phyloP scores from a whole-genome alignment of 2,329 filamentous ascomycete species.

The Neonectria neomacrospora region DNA sequence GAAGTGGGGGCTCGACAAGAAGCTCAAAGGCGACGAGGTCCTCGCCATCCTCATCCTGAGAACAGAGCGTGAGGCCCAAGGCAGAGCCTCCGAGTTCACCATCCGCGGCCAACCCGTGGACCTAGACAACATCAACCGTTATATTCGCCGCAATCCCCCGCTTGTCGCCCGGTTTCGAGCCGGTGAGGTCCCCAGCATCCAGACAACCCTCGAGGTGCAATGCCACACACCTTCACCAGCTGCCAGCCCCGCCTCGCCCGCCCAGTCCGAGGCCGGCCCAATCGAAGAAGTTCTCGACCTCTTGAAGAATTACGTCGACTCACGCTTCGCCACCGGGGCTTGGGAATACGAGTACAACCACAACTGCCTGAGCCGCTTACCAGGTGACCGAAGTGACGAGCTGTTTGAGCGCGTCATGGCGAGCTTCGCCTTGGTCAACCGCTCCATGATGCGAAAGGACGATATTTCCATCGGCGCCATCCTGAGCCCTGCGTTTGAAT shows the following conservation, averaged over 20 bases:
- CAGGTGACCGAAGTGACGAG: slow-evolving; percentile 47
- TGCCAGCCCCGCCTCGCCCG: slow-evolving; percentile 34
- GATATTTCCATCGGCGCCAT: slow-evolving; percentile 46
- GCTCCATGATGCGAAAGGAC: slow-evolving; percentile 48
- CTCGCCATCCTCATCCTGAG: slow-evolving; percentile 52
- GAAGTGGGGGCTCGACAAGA: slow-evolving; percentile 56
- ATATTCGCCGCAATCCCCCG: slow-evolving; percentile 53
- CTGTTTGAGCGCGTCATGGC: slow-evolving; percentile 51
- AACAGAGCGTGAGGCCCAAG: slow-evolving; percentile 50
- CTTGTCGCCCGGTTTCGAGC: slow-evolving; percentile 48
- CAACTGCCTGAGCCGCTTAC: slow-evolving; percentile 40
- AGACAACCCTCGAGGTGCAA: slow-evolving; percentile 48
- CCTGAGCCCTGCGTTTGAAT: slow-evolving; percentile 50
- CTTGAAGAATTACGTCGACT: slow-evolving; percentile 46
- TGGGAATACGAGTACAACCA: slow-evolving; percentile 49
- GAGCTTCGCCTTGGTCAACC: slow-evolving; percentile 49
- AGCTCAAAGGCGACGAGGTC: slow-evolving; percentile 55
- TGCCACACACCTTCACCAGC: slow-evolving; percentile 47
- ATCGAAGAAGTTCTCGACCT: slow-evolving; percentile 45
- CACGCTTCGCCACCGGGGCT: slow-evolving; percentile 42
- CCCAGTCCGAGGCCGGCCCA: slow-evolving; percentile 36
- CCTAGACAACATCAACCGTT: slow-evolving; percentile 54
- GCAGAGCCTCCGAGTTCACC: slow-evolving; percentile 50
- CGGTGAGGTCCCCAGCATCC: slow-evolving; percentile 46
- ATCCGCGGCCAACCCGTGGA: slow-evolving; percentile 54